phyloP scores from a whole-genome alignment of 495 filamentous ascomycete species.

The Annulohypoxylon nitens region DNA sequence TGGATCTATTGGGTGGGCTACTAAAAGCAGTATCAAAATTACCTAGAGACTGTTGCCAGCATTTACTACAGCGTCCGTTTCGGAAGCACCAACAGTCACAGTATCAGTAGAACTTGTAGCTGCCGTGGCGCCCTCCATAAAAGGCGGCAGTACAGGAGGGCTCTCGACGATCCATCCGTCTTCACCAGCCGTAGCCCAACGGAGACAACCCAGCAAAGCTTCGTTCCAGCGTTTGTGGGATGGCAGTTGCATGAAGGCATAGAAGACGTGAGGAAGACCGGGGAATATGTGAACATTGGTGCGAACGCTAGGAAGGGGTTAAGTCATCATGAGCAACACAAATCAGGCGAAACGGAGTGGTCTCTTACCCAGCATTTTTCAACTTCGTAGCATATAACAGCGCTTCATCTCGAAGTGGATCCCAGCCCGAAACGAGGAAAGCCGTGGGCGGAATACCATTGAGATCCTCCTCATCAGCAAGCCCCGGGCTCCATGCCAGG shows the following conservation, averaged over 20 bases:
- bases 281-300: conserved; percentile 51
- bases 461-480: conserved; percentile 57
- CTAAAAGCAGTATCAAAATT: background rate
- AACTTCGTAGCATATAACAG: conserved; percentile 61
- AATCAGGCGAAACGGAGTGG: background rate
- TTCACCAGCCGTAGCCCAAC: conserved; percentile 40
- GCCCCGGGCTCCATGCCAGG: conserved; percentile 56
- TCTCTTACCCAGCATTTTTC: conserved; percentile 61
- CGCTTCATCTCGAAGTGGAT: conserved; percentile 63
- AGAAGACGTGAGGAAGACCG: conserved; percentile 48
- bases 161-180: conserved; percentile 41
- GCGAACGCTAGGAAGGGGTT: conserved; percentile 30
- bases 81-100: conserved; percentile 5
- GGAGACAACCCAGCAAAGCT: conserved; percentile 38
- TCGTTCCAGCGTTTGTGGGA: conserved; percentile 45
- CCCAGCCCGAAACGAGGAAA: conserved; percentile 62
- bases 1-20: background rate
- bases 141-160: conserved; percentile 30
- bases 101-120: conserved; percentile 5
- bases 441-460: conserved; percentile 58
- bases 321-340: background rate
- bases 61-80: background rate
- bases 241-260: conserved; percentile 36
- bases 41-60: conserved; percentile 11
- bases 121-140: conserved; percentile 12